Percentiles rank a stretch among this genome's conserved stretches.
phyloP scores from a whole-genome alignment of 768 basidiomycete genomes.

The Butyriboletus loyo region DNA sequence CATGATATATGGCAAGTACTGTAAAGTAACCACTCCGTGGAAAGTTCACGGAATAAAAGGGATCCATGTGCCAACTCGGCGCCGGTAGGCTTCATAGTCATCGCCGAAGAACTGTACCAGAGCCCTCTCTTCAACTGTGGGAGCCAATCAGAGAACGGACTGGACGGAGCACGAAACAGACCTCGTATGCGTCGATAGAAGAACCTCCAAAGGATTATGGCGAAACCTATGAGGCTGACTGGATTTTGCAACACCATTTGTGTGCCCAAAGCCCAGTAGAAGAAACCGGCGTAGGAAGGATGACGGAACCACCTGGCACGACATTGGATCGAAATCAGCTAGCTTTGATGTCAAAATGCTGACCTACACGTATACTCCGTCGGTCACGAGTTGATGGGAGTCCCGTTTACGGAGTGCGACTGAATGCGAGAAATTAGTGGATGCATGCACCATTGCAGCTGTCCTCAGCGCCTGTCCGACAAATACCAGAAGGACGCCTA shows the following conservation, averaged over 20 bases:
- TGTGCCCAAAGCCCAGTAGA: conserved; percentile 96
- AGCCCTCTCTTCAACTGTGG: conserved; percentile 73
- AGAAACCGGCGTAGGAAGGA: conserved; percentile 96
- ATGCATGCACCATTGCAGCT: conserved; percentile 94
- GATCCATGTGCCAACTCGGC: conserved; percentile 79
- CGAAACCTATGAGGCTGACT: conserved; percentile 63
- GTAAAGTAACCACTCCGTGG: neutral
- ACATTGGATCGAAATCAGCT: neutral
- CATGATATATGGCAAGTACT: neutral
- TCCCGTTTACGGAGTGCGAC: conserved; percentile 74
- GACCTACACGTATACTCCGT: conserved; percentile 84
- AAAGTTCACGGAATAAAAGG: conserved; percentile 68
- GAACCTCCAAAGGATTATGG: conserved; percentile 76
- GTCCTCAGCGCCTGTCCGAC: conserved; percentile 80
- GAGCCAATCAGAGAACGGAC: conserved; percentile 3
- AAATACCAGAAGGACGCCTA: conserved; percentile 65
- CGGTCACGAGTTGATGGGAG: conserved; percentile 77
- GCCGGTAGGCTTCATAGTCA: conserved; percentile 75
- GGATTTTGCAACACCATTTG: conserved; percentile 91
- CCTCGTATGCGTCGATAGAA: conserved; percentile 79
- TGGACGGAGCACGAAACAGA: conserved; percentile 37
- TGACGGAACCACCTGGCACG: conserved; percentile 61
- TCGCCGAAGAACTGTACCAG: conserved; percentile 88
- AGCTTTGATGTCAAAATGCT: neutral
- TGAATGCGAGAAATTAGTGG: conserved; percentile 89